A percentile compares a stretch with the other conserved stretches of the same genome.
phyloP scores from a whole-genome alignment of 164 flowering plant species.

The Dillenia turbinata region DNA sequence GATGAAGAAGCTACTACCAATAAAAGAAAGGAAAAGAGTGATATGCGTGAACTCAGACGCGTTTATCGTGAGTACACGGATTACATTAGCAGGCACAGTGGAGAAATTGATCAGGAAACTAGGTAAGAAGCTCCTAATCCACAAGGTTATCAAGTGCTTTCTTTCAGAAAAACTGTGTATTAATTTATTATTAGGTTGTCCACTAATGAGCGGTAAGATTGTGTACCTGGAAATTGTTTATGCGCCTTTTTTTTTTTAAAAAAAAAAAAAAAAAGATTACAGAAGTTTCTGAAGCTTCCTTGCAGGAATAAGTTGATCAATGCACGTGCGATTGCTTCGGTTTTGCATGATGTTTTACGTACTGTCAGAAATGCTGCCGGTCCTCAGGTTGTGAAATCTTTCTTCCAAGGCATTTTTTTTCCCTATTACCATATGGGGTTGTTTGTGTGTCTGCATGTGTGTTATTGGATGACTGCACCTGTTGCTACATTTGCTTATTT shows the following conservation, averaged over 20 bases:
- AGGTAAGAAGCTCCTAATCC: constrained; percentile 33
- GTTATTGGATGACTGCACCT: too few species aligned
- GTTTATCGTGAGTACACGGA: constrained; percentile 55
- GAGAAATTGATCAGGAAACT: constrained; percentile 34
- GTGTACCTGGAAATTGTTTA: constrained; percentile 1
- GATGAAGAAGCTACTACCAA: constrained; percentile 54
- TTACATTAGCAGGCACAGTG: constrained; percentile 42
- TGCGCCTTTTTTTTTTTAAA: not conserved
- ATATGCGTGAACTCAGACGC: constrained; percentile 63
- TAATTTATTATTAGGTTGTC: not conserved
- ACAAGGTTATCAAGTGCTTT: not conserved
- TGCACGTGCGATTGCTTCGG: constrained; percentile 64
- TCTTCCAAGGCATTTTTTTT: not conserved
- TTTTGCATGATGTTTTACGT: constrained; percentile 60
- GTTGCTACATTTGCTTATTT: not conserved
- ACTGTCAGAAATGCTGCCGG: constrained; percentile 52
- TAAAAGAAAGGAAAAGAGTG: constrained; percentile 63
- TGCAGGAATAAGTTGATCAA: constrained; percentile 55
- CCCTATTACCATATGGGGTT: not conserved
- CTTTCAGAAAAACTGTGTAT: not conserved
- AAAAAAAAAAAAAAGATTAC: too few species aligned
- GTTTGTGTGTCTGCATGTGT: not conserved
- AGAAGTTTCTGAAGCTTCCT: not conserved
- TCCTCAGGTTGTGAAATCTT: constrained; percentile 37
- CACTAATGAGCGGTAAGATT: not conserved